Evolutionary conservation across 805 yeast genomes (phyloP).

Genomic region (Candida nemodendra): DNA sequence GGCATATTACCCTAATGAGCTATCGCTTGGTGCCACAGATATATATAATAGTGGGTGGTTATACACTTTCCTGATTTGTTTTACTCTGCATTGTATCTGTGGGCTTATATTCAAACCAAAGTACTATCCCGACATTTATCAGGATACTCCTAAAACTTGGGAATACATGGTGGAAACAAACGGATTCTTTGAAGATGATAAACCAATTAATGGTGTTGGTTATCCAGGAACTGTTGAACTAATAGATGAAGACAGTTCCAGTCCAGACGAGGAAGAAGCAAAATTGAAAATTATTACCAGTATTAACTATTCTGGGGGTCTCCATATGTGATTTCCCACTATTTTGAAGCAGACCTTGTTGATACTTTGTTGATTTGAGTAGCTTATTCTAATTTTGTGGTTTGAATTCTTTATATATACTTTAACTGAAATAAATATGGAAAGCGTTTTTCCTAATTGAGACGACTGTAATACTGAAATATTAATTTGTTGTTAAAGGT

Average conservation of each 20-base stretch:
- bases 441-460: no score
- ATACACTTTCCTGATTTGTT: conserved; percentile 15
- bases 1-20: conserved; percentile 21
- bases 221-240: conserved; percentile 17
- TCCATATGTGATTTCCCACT: conserved; percentile 9
- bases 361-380: no score
- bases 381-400: no score
- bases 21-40: conserved; percentile 17
- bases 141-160: conserved; percentile 21
- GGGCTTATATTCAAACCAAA: conserved; percentile 18
- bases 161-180: conserved; percentile 19
- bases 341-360: no score
- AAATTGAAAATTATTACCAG: conserved; percentile 16
- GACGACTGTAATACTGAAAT: no score
- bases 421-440: no score
- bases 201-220: conserved; percentile 23
- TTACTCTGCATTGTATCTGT: conserved; percentile 13
- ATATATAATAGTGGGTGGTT: conserved; percentile 24
- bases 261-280: conserved; percentile 9
- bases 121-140: conserved; percentile 19
- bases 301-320: conserved; percentile 18
- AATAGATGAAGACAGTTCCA: conserved; percentile 7
- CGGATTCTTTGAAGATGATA: conserved; percentile 26
- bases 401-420: no score
- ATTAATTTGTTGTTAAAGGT: no score